A percentile compares a stretch with the other conserved stretches of the same genome.
These are phyloP conservation scores for Cryphonectria nitschkei DNA, from an alignment of 2,329 filamentous ascomycete genomes.

Conservation along the genomic window DNA sequence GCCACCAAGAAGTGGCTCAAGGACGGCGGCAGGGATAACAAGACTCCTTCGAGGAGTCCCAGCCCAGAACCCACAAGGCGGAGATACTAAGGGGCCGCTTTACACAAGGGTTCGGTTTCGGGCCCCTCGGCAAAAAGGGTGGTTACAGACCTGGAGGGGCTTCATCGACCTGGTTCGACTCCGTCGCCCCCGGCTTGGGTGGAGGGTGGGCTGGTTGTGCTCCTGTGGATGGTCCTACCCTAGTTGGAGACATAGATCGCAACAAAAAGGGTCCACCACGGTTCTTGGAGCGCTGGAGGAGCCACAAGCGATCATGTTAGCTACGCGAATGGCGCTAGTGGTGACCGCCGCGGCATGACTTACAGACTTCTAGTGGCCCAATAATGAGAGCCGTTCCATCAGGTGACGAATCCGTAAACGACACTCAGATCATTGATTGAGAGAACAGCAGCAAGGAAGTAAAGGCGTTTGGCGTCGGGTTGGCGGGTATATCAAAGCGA, in stretches of 20 bases:
- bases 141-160: background rate
- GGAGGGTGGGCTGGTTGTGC: background rate
- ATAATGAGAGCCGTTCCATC: background rate
- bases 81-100: slow-evolving; percentile 56
- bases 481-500: background rate
- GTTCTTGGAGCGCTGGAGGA: background rate
- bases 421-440: background rate
- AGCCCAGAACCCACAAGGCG: slow-evolving; percentile 82
- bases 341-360: background rate
- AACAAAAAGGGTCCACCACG: background rate
- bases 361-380: background rate
- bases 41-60: slow-evolving; percentile 80
- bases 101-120: background rate
- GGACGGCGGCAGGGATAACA: slow-evolving; percentile 78
- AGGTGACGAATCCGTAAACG: background rate
- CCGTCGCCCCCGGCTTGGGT: background rate
- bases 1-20: slow-evolving; percentile 97
- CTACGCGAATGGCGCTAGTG: background rate
- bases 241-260: background rate
- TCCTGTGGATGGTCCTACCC: background rate
- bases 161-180: background rate
- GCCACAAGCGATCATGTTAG: background rate
- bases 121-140: background rate
- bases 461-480: slow-evolving; percentile 17
- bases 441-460: background rate